Evolutionary conservation across 345 rosid species (phyloP), one percentile per base, ranked within the genome.

Genomic region (Euclidium syriacum): DNA sequence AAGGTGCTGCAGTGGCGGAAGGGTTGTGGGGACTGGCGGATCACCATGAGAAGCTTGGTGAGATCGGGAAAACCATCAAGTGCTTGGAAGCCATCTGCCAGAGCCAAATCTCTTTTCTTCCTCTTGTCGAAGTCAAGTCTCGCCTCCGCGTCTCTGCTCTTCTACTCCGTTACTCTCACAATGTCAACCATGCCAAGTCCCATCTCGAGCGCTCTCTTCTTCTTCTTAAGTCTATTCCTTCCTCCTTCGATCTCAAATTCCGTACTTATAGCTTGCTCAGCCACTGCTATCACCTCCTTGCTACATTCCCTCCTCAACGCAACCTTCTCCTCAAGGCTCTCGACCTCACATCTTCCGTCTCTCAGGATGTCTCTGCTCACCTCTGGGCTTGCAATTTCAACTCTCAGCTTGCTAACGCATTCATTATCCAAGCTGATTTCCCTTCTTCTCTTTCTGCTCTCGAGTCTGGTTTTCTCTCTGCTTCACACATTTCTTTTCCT

Each of bases 371-470:
- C 26, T 76, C 85, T 9, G 79, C 77, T 51, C 72, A 70, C 68
- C 78, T 94, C 18, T 94, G 99, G 99, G 73, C 86, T 58, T 90
- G 96, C 82, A 94, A 94, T 69, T 90, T 94, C 87, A 87, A 78
- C 67, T 90, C 97, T 7, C 99, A 90, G 84, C 85, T 94, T n/a
- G 96, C 97, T 11, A 94, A 82, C 66, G 86, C 86, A 15, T 83
- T 85, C 52, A 75, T 94, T 33, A 80, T 83, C 41, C 88, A 87
- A 77, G 97, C 95, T 36, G 95, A 94, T 62, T 87, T 79, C 58
- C 78, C 75, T 27, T 72, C 80, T 55, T 82, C 97, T 10, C 50
- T 94, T 48, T 75, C 96, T 15, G 83, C 85, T 32, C 68, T 90
- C 52, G 83, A 87, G 59, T 77, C 87, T 11, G 97, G 95, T 29